These are phyloP conservation scores for Kodamaea hsintzibuensis DNA, from an alignment of 805 yeast genomes.

Conservation along the genomic window DNA sequence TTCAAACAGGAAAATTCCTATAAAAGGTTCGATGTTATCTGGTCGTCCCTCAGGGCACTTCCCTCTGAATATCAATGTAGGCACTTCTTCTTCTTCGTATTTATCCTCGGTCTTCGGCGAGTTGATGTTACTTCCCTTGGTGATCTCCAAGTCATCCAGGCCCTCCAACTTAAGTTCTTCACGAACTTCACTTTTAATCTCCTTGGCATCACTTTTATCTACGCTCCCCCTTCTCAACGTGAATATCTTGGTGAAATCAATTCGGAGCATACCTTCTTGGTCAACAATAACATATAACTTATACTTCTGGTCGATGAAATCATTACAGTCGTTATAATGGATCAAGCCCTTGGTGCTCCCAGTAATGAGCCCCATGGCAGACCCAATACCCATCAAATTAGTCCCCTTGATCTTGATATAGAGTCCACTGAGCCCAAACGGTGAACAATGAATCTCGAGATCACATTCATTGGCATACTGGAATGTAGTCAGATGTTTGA, in stretches of 20 bases:
- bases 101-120: constrained; percentile 25
- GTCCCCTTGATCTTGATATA: constrained; percentile 50
- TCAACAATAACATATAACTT: constrained; percentile 51
- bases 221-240: constrained; percentile 4
- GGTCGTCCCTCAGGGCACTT: constrained; percentile 55
- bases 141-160: background rate
- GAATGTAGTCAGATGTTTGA: constrained; percentile 25
- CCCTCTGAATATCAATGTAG: constrained; percentile 51
- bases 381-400: constrained; percentile 54
- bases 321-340: constrained; percentile 50
- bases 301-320: constrained; percentile 47
- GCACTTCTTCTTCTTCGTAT: constrained; percentile 42
- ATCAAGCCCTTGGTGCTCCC: constrained; percentile 51
- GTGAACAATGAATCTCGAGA: constrained; percentile 56
- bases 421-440: constrained; percentile 54
- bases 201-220: constrained; percentile 7
- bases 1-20: constrained; percentile 56
- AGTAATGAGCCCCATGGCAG: constrained; percentile 57
- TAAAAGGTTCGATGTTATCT: constrained; percentile 52
- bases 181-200: background rate
- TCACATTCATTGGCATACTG: constrained; percentile 52
- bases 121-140: constrained; percentile 7
- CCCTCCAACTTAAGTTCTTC: background rate
- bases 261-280: constrained; percentile 45
- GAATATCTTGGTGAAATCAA: constrained; percentile 52